Evolutionary conservation across 2,329 filamentous ascomycete genomes (phyloP), one percentile per base, ranked within the genome.

Genomic region (Rachicladosporium sp.): DNA sequence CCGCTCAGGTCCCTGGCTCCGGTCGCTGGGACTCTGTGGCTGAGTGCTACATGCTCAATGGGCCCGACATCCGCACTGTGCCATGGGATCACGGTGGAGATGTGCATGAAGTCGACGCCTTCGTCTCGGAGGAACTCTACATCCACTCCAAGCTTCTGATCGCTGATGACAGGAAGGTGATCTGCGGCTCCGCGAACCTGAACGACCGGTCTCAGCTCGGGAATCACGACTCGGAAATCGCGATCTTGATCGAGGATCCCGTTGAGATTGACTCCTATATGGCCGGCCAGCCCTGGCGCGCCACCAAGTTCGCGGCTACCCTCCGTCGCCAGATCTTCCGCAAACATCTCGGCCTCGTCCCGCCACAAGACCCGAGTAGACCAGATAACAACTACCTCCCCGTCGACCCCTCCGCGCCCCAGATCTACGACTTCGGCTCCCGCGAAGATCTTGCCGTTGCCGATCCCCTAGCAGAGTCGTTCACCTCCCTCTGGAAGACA

Each of bases 261-360:
- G 74, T 78, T 1, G 66, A 77, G 1, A 66, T 93, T 10, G 73
- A 82, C 10, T 80, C 78, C 11, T 64, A 61, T 44, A 93, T 94
- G 83, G 72, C 80, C 46, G 83, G 84, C 3, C 66, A 70, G 13
- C 76, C 76, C 0, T 93, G 73, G 65, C 71, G 69, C 27, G 89
- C 84, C 6, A 79, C 78, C 6, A 72, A 74, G 41, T 88, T 89
- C 54, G 87, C 87, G 1, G 68, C 84, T 4, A 84, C 80, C 1
- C 78, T 95, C 8, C 82, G 89, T 13, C 76, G 88, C 29, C 78
- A 87, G 57, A 75, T 95, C 46, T 94, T 85, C 76, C 78, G 88
- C 50, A 93, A 95, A 65, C 89, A 95, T 57, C 73, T 95, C 2
- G 89, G 89, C 33, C 71, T 94, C 6, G 69, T 94, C 7, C 79